These are phyloP conservation scores for Crithidia thermophila DNA, from an alignment of 208 protist species.

Conservation along the genomic window DNA sequence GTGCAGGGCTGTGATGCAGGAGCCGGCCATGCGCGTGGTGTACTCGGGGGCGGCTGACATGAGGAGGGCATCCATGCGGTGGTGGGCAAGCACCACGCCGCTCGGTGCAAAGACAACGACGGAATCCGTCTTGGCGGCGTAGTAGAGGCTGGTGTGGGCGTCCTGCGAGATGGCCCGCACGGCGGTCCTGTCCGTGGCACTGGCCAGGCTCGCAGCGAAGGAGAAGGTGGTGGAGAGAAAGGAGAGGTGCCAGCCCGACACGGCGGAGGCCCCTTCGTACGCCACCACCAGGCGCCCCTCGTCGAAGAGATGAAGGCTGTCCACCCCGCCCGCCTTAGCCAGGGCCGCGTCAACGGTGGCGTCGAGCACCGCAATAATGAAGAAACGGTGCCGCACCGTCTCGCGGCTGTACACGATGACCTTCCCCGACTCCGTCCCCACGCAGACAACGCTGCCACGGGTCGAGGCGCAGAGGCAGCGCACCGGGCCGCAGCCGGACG, in stretches of 20 bases:
- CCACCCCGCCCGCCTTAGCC: slow-evolving; percentile 18
- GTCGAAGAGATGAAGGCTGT: slow-evolving; percentile 40
- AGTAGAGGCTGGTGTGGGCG: slow-evolving; percentile 34
- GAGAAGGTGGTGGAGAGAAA: slow-evolving; percentile 34
- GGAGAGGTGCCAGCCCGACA: slow-evolving; percentile 61
- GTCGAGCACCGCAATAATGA: slow-evolving; percentile 43
- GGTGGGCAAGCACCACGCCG: slow-evolving; percentile 41
- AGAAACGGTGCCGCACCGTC: slow-evolving; percentile 28
- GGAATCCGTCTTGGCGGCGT: slow-evolving; percentile 38
- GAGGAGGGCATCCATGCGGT: slow-evolving; percentile 32
- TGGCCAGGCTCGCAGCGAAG: slow-evolving; percentile 35
- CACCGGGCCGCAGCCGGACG: slow-evolving; percentile 48
- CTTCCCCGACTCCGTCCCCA: slow-evolving; percentile 48
- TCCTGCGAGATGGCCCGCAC: slow-evolving; percentile 41
- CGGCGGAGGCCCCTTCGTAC: slow-evolving; percentile 27
- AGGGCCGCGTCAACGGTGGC: slow-evolving; percentile 4
- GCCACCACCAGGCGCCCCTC: slow-evolving; percentile 47
- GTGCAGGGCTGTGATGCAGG: slow-evolving; percentile 24
- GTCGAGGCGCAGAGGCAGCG: slow-evolving; percentile 45
- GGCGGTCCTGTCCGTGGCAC: slow-evolving; percentile 27
- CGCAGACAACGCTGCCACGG: slow-evolving; percentile 55
- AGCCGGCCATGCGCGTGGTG: slow-evolving; percentile 15
- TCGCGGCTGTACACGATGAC: slow-evolving; percentile 59
- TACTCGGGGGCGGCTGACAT: slow-evolving; percentile 16
- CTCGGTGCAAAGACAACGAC: slow-evolving; percentile 42